Percentiles rank a stretch among this genome's conserved stretches.
These are phyloP conservation scores for Sapria himalayana DNA, from an alignment of 345 rosid species.

Conservation along the genomic window DNA sequence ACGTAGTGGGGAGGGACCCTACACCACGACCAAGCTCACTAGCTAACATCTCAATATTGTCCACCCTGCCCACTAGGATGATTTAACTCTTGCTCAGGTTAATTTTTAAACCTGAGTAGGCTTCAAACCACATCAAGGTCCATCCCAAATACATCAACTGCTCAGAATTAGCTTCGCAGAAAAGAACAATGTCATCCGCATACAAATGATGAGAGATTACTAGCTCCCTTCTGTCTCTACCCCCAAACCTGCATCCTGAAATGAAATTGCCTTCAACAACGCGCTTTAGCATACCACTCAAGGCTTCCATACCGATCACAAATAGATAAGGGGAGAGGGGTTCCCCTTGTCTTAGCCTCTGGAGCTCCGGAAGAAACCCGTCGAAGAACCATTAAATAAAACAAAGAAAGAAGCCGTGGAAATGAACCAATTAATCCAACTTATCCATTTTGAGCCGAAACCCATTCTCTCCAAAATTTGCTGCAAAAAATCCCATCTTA, in stretches of 20 bases:
- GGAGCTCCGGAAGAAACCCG: too few relatives aligned
- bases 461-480: background rate
- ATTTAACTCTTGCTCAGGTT: background rate
- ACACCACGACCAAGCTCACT: background rate
- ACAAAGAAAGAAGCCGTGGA: background rate
- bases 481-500: background rate
- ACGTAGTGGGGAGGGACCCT: background rate
- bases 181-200: background rate
- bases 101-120: background rate
- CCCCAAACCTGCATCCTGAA: background rate
- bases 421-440: background rate
- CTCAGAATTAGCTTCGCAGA: background rate
- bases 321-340: background rate
- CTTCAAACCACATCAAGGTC: background rate
- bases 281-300: background rate
- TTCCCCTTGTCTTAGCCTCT: too few relatives aligned
- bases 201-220: background rate
- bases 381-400: background rate
- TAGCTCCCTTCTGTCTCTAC: background rate
- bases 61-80: background rate
- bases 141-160: background rate
- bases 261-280: background rate
- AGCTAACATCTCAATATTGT: background rate
- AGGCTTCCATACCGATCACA: background rate
- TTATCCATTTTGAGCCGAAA: background rate